Percentiles rank a stretch among this genome's conserved stretches.
phyloP scores from a whole-genome alignment of 129 eudicot genomes.

The Arctium lappa region DNA sequence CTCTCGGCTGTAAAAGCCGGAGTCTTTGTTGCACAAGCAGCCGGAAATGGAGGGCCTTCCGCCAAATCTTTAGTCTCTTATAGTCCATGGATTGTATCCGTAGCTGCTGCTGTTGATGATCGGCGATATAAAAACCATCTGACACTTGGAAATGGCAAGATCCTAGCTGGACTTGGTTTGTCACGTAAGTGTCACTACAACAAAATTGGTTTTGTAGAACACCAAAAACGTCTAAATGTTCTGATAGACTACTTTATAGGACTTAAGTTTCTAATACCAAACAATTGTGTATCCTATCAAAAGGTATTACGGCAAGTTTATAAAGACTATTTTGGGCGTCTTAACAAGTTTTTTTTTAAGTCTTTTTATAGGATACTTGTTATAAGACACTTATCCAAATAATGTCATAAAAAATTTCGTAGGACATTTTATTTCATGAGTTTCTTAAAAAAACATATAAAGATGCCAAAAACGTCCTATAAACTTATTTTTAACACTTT shows the following conservation, averaged over 20 bases:
- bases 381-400: too few species aligned
- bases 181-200: conserved; percentile 64
- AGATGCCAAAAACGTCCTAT: too few species aligned
- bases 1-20: conserved; percentile 94
- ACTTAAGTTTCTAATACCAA: background rate
- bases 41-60: conserved; percentile 94
- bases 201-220: background rate
- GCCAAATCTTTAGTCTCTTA: conserved; percentile 82
- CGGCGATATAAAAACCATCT: conserved; percentile 89
- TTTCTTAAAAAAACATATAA: too few species aligned
- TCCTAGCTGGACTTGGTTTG: conserved; percentile 76
- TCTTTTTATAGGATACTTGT: too few species aligned
- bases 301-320: background rate
- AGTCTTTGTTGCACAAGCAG: conserved; percentile 95
- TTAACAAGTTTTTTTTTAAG: background rate
- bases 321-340: background rate
- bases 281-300: background rate
- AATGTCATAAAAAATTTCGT: background rate
- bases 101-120: conserved; percentile 98
- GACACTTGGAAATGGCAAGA: conserved; percentile 76
- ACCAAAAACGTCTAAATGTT: background rate
- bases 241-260: background rate
- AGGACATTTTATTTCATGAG: too few species aligned
- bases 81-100: conserved; percentile 94
- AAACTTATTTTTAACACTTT: too few species aligned